Percentiles rank a stretch among this genome's conserved stretches.
These are phyloP conservation scores for Bombardia bombarda DNA, from an alignment of 495 filamentous ascomycete species.

Conservation along the genomic window DNA sequence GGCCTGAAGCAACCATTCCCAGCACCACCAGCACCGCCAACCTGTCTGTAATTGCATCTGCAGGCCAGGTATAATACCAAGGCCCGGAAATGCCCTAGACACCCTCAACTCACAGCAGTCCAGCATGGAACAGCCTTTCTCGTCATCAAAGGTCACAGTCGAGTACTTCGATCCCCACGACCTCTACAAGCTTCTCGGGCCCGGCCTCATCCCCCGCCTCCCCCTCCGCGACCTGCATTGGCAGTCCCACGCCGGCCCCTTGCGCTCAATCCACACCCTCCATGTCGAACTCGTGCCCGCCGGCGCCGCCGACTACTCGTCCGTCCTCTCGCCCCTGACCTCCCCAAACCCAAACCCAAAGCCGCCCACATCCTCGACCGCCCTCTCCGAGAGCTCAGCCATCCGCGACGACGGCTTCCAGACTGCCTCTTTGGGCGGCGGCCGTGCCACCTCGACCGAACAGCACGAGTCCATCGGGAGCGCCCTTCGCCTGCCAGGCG, in stretches of 20 bases:
- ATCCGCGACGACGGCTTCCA: constrained; percentile 45
- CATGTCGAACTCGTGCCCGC: constrained; percentile 76
- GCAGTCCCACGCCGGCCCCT: constrained; percentile 85
- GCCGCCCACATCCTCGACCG: constrained; percentile 24
- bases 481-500: constrained; percentile 14
- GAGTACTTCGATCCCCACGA: constrained; percentile 85
- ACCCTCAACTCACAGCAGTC: constrained; percentile 20
- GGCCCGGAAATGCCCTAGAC: constrained; percentile 25
- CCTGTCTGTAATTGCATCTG: not conserved
- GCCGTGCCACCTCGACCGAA: constrained; percentile 23
- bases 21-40: no score
- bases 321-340: constrained; percentile 29
- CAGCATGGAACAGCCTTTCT: constrained; percentile 54
- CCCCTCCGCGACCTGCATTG: constrained; percentile 92
- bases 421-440: constrained; percentile 28
- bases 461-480: constrained; percentile 18
- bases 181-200: constrained; percentile 71
- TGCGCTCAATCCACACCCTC: constrained; percentile 85
- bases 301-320: constrained; percentile 20
- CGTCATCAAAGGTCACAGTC: constrained; percentile 65
- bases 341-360: constrained; percentile 23
- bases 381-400: constrained; percentile 32
- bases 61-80: not conserved
- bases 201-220: constrained; percentile 66
- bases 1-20: no score